Percentiles rank a stretch among this genome's conserved stretches.
Evolutionary conservation across 495 filamentous ascomycete genomes (phyloP).

Genomic region (Parachaetomium inaequale): DNA sequence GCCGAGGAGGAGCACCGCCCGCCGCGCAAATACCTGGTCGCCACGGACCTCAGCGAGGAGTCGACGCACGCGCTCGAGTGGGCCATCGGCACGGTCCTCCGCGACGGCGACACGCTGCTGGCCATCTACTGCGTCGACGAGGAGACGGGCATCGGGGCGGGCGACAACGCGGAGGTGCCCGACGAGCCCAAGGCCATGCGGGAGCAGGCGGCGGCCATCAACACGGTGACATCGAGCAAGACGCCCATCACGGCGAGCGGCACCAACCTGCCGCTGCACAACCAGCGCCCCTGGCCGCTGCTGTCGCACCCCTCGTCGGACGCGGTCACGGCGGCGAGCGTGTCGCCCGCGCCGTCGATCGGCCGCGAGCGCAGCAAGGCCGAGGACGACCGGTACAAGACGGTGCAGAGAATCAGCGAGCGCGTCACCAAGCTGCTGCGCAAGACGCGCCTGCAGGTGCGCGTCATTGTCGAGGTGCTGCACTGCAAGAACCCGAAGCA

Average conservation of each 20-base stretch:
- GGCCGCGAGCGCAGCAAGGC: conserved; percentile 48
- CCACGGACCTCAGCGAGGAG: conserved; percentile 89
- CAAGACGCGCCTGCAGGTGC: conserved; percentile 86
- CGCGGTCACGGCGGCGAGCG: conserved; percentile 12
- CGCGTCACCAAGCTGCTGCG: conserved; percentile 77
- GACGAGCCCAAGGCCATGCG: conserved; percentile 61
- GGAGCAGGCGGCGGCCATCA: conserved; percentile 61
- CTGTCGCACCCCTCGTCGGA: conserved; percentile 12
- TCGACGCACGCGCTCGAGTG: conserved; percentile 92
- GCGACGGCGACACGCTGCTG: conserved; percentile 90
- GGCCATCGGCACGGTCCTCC: conserved; percentile 93
- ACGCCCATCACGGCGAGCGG: conserved; percentile 28
- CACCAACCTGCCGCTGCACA: conserved; percentile 20
- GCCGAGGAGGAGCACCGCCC: conserved; percentile 73
- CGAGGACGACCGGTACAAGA: conserved; percentile 73
- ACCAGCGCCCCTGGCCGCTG: conserved; percentile 12
- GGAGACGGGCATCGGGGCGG: conserved; percentile 58
- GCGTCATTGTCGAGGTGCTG: conserved; percentile 89
- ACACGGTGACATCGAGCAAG: conserved; percentile 39
- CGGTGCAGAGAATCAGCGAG: conserved; percentile 71
- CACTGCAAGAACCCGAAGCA: conserved; percentile 95
- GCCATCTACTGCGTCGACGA: conserved; percentile 90
- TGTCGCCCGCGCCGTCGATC: conserved; percentile 42
- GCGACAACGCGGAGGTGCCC: conserved; percentile 32
- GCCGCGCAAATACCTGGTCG: conserved; percentile 83